Conservation (phyloP, 2,329 filamentous ascomycete species). For the Dothistroma septosporum region DNA sequence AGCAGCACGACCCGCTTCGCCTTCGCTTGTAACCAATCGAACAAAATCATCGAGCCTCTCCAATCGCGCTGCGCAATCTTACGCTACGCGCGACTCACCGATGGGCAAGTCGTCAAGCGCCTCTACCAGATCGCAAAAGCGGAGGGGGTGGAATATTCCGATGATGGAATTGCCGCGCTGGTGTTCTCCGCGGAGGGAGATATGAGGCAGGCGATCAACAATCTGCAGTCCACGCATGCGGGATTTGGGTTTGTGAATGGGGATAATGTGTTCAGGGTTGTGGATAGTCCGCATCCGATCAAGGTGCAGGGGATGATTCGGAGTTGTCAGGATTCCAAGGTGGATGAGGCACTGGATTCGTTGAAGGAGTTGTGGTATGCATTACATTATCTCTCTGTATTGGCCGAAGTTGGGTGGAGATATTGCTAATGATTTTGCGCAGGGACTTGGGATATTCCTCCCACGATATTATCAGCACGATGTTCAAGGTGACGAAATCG, state of each 20-base stretch:
- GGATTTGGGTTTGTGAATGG: conserved; percentile 97
- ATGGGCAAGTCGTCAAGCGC: conserved; percentile 86
- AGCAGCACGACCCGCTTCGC: conserved; percentile 93
- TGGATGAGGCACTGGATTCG: conserved; percentile 80
- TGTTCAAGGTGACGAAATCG: conserved; percentile 98
- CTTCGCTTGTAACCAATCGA: conserved; percentile 97
- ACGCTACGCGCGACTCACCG: conserved; percentile 86
- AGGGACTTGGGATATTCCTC: conserved; percentile 89
- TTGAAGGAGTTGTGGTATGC: conserved; percentile 81
- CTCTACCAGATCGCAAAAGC: conserved; percentile 89
- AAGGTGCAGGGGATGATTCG: conserved; percentile 99
- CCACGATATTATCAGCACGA: conserved; percentile 97
- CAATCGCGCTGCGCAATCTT: conserved; percentile 96
- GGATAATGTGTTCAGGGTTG: conserved; percentile 96
- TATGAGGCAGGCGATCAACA: conserved; percentile 99
- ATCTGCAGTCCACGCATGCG: conserved; percentile 85
- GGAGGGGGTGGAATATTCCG: conserved; percentile 83
- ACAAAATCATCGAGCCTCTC: conserved; percentile 99
- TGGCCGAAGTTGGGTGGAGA: not conserved
- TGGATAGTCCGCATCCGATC: conserved; percentile 94
- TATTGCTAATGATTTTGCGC: conserved; percentile 11
- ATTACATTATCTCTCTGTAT: not conserved
- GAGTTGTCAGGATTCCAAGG: conserved; percentile 86
- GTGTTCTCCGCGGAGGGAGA: conserved; percentile 97
- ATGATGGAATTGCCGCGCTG: conserved; percentile 90